These are phyloP conservation scores for Begonia fuchsioides DNA, from an alignment of 306 rosid genomes.

Conservation along the genomic window DNA sequence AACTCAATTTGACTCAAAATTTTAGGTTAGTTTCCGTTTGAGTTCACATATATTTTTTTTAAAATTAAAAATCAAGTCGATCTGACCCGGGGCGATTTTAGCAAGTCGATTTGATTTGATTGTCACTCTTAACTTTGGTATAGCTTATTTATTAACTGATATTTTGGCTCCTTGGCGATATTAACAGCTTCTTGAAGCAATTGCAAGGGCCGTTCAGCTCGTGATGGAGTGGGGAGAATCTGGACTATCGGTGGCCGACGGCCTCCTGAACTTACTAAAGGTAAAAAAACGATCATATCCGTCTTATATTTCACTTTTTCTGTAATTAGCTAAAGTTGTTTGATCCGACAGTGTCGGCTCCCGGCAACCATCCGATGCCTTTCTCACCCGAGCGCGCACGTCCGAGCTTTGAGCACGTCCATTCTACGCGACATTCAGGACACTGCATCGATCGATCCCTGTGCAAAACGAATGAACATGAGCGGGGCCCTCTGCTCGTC, in stretches of 20 bases:
- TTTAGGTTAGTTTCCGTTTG: too few species aligned
- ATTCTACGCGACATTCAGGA: slow-evolving; percentile 77
- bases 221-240: slow-evolving; percentile 83
- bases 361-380: slow-evolving; percentile 75
- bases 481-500: slow-evolving; percentile 37
- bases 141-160: too few species aligned
- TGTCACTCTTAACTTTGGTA: too few species aligned
- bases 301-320: background rate
- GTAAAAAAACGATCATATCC: background rate
- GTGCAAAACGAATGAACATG: slow-evolving; percentile 24
- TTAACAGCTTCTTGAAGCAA: slow-evolving; percentile 74
- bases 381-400: slow-evolving; percentile 85
- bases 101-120: too few species aligned
- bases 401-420: slow-evolving; percentile 71
- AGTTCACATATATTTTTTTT: too few species aligned
- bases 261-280: slow-evolving; percentile 61
- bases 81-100: too few species aligned
- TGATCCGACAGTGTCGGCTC: slow-evolving; percentile 62
- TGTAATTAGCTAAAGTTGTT: slow-evolving; percentile 1
- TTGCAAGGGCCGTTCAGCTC: slow-evolving; percentile 81
- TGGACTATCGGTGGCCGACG: slow-evolving; percentile 80
- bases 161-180: too few species aligned
- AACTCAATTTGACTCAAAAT: too few species aligned
- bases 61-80: too few species aligned
- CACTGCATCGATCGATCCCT: slow-evolving; percentile 39